Base-by-base conservation (phyloP, 768 basidiomycete genomes). In the Lactarius evosmus region DNA sequence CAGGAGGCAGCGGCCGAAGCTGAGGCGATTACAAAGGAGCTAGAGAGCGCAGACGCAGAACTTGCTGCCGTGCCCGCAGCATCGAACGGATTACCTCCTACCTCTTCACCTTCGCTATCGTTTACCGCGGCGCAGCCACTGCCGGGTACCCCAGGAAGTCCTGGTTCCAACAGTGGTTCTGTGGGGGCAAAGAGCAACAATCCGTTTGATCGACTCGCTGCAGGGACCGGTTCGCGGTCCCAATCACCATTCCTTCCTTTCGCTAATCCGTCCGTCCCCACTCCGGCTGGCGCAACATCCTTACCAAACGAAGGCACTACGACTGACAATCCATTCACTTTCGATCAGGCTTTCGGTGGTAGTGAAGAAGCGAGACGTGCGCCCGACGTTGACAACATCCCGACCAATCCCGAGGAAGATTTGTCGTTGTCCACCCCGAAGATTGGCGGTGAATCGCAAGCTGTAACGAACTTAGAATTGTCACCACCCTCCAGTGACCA, bases 151-250 rank as follows among this genome's bases (percentile, higher is more conserved):
- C 92, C 93, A 41, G 85, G 87, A 19, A 59, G 65, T 22, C 61
- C 69, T 1, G 58, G 70, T n/a, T 82, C 86, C 7, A 74, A 78
- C 8, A 69, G 76, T 40, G 80, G 85, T 27, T 75, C 77, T n/a
- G 51, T 66, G 6, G 65, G 75, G 51, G 73, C 75, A 60, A 91
- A 91, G 78, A 94, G 91, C 70, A 96, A 89, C 71, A 98, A 98
- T 73, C 95, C 95, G 4, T 98, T 98, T 71, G 94, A 92, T 63
- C 79, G 88, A 52, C 74, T 95, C 33, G 78, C 79, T 1, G 67
- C 78, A 29, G 80, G 76, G 53, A 66, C 74, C 34, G 69, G 71
- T 3, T 75, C 75, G 34, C 83, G 82, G 36, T 79, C 86, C 1
- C 80, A 82, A 63, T 87, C 87, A 0, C 86, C 87, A 1, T 87